A percentile compares a stretch with the other conserved stretches of the same genome.
These are phyloP conservation scores for Stephania cephalantha DNA, from an alignment of 164 flowering plant genomes.

Conservation along the genomic window DNA sequence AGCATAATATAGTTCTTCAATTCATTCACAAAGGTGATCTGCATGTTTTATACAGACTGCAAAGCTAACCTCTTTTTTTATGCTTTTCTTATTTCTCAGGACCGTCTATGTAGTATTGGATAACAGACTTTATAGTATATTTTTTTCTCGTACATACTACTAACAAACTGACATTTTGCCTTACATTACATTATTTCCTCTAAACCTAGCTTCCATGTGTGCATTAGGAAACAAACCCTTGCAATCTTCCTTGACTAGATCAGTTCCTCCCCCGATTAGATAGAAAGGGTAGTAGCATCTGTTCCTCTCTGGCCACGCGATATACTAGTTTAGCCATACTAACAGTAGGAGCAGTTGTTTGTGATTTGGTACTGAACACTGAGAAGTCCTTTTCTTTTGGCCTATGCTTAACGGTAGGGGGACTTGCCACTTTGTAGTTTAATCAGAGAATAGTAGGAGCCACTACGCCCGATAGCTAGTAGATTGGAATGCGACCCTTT, in stretches of 20 bases:
- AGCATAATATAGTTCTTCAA: too few species aligned
- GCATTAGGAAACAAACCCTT: neutral
- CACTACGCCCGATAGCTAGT: conserved; percentile 26
- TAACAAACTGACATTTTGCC: neutral
- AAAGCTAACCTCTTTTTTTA: neutral
- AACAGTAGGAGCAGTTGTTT: too few species aligned
- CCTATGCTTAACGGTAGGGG: conserved; percentile 16
- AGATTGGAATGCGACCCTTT: conserved; percentile 34
- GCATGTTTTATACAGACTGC: neutral
- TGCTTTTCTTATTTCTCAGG: neutral
- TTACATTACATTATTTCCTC: too few species aligned
- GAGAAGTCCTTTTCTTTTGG: neutral
- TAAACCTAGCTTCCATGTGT: too few species aligned
- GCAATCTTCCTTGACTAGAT: neutral
- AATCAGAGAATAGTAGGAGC: conserved; percentile 37
- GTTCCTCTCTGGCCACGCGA: neutral
- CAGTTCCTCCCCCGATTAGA: neutral
- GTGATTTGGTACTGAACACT: neutral
- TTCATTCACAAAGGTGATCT: neutral
- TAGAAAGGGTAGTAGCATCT: neutral
- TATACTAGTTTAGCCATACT: too few species aligned
- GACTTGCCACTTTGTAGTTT: conserved; percentile 28
- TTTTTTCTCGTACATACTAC: too few species aligned
- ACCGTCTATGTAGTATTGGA: neutral
- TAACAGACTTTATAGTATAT: neutral